phyloP scores from a whole-genome alignment of 164 flowering plant genomes.

The Pachysandra terminalis region DNA sequence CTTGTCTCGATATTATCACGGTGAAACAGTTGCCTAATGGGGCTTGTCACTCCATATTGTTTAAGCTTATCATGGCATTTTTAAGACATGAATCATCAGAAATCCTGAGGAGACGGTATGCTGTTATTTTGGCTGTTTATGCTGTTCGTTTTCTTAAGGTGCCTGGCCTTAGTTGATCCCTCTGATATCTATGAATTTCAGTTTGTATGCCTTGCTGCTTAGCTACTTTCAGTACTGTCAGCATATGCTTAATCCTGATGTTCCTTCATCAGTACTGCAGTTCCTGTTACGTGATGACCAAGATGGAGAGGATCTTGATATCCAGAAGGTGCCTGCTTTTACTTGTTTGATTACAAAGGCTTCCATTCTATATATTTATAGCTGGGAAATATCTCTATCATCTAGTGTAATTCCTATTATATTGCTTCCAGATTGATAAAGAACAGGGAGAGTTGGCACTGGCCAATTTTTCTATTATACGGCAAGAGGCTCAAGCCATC shows the following conservation, averaged over 20 bases:
- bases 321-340: constrained; percentile 52
- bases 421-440: constrained; percentile 59
- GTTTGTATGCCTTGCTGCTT: constrained; percentile 91
- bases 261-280: constrained; percentile 72
- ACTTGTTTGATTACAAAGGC: background rate
- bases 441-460: constrained; percentile 81
- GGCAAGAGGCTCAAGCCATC: constrained; percentile 81
- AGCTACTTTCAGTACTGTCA: constrained; percentile 94
- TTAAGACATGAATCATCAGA: constrained; percentile 86
- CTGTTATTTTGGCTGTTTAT: background rate
- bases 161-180: constrained; percentile 14
- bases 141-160: constrained; percentile 3
- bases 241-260: constrained; percentile 83
- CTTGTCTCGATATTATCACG: constrained; percentile 76
- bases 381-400: background rate
- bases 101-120: constrained; percentile 83
- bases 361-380: background rate
- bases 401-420: constrained; percentile 1
- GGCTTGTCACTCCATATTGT: constrained; percentile 78
- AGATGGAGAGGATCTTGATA: constrained; percentile 68
- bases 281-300: constrained; percentile 61
- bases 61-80: constrained; percentile 82
- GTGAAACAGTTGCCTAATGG: constrained; percentile 79
- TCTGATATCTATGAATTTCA: constrained; percentile 27
- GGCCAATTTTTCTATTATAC: constrained; percentile 72